Evolutionary conservation across 768 basidiomycete species (phyloP), one percentile per base, ranked within the genome.

Genomic region (Pulveroboletus frians): DNA sequence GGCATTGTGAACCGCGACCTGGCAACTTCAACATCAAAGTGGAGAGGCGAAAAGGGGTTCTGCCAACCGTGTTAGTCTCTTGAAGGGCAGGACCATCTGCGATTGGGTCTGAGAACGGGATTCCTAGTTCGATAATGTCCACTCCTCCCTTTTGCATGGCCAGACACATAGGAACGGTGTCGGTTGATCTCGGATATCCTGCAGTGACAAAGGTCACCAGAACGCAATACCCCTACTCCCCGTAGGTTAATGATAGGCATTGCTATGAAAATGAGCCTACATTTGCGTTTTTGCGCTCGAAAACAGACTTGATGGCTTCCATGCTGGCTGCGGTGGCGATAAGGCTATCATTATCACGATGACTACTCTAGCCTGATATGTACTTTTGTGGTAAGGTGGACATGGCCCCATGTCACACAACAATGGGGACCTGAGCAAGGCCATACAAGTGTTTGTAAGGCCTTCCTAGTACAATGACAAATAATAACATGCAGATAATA

Each of bases 81-180:
- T 99, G 95, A 53, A 99, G 96, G 3, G 82, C 84, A 21, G 89
- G 90, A 0, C 95, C 95, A 70, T 99, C 95, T 2, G 92, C 94
- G 57, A 92, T 90, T 17, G 94, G 95, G 71, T 97, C 95, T 46
- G 90, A 94, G 48, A 64, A 64, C 18, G 64, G 64, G 31, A 97
- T 79, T 15, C 95, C 95, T 15, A 99, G 78, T 67, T 99, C 95
- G 52, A 98, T 93, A 51, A 97, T 80, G 66, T 97, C 93, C 39
- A 91, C 81, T 6, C 95, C 95, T 46, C 95, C 95, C 39, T 80
- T 78, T 68, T 98, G 87, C 84, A 99, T 90, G 21, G 89, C 88
- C 31, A 98, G 79, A 74, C 97, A 67, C 50, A 92, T 77, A 2
- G 89, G 83, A 10, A 95, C 89, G 0, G 95, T 97, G 50, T 87